Evolutionary conservation across 306 rosid species (phyloP).

Genomic region (Trichosanthes truncata): DNA sequence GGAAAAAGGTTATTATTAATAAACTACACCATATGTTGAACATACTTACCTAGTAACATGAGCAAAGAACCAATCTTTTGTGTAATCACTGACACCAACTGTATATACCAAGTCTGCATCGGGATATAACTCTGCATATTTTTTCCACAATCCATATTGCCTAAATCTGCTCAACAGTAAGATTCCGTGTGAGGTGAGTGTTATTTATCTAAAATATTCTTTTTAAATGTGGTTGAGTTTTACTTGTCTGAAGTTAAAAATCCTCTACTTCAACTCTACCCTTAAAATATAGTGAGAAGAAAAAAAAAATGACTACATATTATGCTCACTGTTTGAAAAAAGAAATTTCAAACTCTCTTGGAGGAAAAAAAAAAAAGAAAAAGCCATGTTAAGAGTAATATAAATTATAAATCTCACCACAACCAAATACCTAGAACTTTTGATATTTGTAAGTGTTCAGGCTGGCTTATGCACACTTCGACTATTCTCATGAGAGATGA

Average conservation of each 20-base stretch:
- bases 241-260: not conserved
- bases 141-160: constrained; percentile 44
- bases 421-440: too few relatives aligned
- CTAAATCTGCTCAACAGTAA: constrained; percentile 21
- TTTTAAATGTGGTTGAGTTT: not conserved
- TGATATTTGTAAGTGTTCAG: too few relatives aligned
- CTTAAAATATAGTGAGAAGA: too few relatives aligned
- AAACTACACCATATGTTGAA: not conserved
- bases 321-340: too few relatives aligned
- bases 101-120: constrained; percentile 27
- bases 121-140: constrained; percentile 32
- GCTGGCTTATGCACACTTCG: too few relatives aligned
- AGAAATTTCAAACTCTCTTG: too few relatives aligned
- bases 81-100: constrained; percentile 19
- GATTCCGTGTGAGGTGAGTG: not conserved
- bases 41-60: constrained; percentile 30
- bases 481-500: too few relatives aligned
- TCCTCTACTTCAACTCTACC: not conserved
- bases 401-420: too few relatives aligned
- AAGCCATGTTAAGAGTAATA: too few relatives aligned
- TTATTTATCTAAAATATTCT: not conserved
- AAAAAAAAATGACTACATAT: too few relatives aligned
- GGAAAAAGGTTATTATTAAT: not conserved
- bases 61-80: constrained; percentile 34
- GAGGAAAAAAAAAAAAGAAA: too few relatives aligned